phyloP scores from a whole-genome alignment of 116 monocot genomes.

The Dioscorea cayenensis region DNA sequence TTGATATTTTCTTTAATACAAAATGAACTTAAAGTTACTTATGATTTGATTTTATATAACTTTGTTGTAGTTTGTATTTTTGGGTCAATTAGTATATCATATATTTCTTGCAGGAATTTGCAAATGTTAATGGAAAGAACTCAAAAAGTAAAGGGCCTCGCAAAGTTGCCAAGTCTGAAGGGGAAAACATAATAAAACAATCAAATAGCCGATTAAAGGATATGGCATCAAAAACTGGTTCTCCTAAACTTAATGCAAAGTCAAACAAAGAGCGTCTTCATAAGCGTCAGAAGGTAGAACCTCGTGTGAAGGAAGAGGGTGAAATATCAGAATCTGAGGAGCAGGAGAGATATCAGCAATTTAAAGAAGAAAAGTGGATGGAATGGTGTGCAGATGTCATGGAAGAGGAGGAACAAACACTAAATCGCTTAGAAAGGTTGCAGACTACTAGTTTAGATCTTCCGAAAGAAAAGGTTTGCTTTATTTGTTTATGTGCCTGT shows the following conservation, averaged over 20 bases:
- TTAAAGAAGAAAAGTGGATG: slow-evolving; percentile 97
- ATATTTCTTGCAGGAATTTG: slow-evolving; percentile 58
- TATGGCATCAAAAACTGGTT: slow-evolving; percentile 19
- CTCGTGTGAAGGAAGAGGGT: slow-evolving; percentile 86
- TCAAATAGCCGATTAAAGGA: slow-evolving; percentile 43
- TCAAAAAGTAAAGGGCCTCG: slow-evolving; percentile 61
- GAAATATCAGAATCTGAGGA: slow-evolving; percentile 78
- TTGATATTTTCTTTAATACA: too few species aligned
- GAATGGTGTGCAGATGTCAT: slow-evolving; percentile 96
- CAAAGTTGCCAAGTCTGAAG: slow-evolving; percentile 35
- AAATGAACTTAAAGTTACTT: too few species aligned
- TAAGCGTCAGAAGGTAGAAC: slow-evolving; percentile 44
- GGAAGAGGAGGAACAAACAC: slow-evolving; percentile 73
- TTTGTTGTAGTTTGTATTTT: too few species aligned
- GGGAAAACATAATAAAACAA: slow-evolving; percentile 22
- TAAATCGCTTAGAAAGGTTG: slow-evolving; percentile 78
- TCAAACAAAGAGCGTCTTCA: slow-evolving; percentile 27
- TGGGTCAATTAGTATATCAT: too few species aligned
- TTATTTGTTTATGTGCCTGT: background rate
- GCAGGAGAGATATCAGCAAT: slow-evolving; percentile 60
- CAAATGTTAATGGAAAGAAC: slow-evolving; percentile 59
- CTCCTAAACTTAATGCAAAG: slow-evolving; percentile 26
- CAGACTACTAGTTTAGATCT: slow-evolving; percentile 91
- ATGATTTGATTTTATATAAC: too few species aligned
- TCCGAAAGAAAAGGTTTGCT: slow-evolving; percentile 88